Evolutionary conservation across 768 basidiomycete genomes (phyloP).

Genomic region (Rhodotorula toruloides): DNA sequence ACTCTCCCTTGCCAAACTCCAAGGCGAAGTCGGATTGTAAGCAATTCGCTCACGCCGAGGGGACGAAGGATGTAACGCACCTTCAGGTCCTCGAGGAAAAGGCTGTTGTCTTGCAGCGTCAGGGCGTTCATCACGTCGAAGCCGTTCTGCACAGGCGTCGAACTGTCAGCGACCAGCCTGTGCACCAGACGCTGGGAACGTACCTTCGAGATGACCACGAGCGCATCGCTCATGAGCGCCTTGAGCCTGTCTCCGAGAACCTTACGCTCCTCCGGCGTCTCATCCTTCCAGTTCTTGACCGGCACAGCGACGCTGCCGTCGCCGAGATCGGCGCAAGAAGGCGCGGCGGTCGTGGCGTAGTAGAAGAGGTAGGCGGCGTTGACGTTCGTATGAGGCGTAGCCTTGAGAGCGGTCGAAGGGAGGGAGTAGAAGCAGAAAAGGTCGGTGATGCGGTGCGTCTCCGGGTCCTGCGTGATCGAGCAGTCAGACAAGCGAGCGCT

Average conservation of each 20-base stretch:
- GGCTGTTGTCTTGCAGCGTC: constrained; percentile 87
- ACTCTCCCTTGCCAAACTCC: constrained; percentile 33
- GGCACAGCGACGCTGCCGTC: constrained; percentile 18
- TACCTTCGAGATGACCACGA: constrained; percentile 44
- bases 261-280: constrained; percentile 59
- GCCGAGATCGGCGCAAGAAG: constrained; percentile 38
- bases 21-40: neutral
- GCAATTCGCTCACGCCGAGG: neutral
- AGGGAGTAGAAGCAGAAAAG: constrained; percentile 96
- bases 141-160: constrained; percentile 53
- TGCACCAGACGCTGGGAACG: constrained; percentile 58
- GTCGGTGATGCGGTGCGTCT: constrained; percentile 79
- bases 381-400: constrained; percentile 54
- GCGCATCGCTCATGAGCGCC: constrained; percentile 68
- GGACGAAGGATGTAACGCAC: constrained; percentile 11
- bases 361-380: constrained; percentile 95
- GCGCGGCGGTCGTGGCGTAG: constrained; percentile 75
- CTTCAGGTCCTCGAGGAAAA: constrained; percentile 67
- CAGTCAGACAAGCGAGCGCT: neutral
- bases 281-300: constrained; percentile 45
- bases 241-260: constrained; percentile 64
- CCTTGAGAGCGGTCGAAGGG: constrained; percentile 78
- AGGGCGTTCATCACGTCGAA: constrained; percentile 97
- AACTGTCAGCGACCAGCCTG: constrained; percentile 46
- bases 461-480: constrained; percentile 59